These are phyloP conservation scores for Acacia acuminata DNA, from an alignment of 306 rosid genomes.

Conservation along the genomic window DNA sequence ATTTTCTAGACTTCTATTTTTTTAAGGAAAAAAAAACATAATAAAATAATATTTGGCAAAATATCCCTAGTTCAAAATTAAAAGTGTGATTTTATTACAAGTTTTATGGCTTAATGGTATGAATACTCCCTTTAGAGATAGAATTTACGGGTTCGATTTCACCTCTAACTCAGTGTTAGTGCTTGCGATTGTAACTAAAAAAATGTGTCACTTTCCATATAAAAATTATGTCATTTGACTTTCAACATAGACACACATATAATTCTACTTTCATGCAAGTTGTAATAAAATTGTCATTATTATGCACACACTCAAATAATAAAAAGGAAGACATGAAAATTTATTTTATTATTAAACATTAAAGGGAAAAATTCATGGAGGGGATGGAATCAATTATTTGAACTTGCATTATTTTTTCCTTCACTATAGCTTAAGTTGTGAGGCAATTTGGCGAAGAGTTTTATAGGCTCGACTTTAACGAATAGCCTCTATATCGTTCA, in stretches of 20 bases:
- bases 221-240: background rate
- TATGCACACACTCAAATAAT: background rate
- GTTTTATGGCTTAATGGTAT: too few relatives aligned
- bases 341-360: background rate
- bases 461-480: background rate
- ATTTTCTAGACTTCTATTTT: too few relatives aligned
- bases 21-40: too few relatives aligned
- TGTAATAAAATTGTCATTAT: background rate
- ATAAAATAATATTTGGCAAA: too few relatives aligned
- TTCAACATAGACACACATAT: background rate
- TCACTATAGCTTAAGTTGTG: background rate
- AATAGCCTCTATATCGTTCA: background rate
- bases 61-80: too few relatives aligned
- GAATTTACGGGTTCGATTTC: too few relatives aligned
- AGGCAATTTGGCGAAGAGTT: background rate
- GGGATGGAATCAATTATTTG: background rate
- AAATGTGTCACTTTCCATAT: too few relatives aligned
- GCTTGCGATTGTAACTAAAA: too few relatives aligned
- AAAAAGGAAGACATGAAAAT: background rate
- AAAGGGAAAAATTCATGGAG: background rate
- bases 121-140: too few relatives aligned
- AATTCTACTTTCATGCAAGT: too few relatives aligned
- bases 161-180: too few relatives aligned
- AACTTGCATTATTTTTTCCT: background rate
- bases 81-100: too few relatives aligned